phyloP scores from a whole-genome alignment of 2,329 filamentous ascomycete genomes.

The Pseudogymnoascus sp. region DNA sequence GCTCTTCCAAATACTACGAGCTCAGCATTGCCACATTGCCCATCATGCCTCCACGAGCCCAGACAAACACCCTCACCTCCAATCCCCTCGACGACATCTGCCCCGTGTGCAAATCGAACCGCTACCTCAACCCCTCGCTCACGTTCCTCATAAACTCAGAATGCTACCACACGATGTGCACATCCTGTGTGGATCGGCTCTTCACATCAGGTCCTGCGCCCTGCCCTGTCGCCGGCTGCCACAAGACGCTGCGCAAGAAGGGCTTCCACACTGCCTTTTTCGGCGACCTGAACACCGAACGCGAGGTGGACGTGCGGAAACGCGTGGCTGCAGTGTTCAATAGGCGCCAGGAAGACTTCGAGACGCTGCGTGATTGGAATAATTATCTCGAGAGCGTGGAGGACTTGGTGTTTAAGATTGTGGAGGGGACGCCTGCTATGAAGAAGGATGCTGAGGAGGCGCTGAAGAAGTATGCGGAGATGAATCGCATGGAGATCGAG shows the following conservation, averaged over 20 bases:
- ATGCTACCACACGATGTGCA: slow-evolving; percentile 99
- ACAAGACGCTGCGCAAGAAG: slow-evolving; percentile 74
- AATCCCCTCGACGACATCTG: slow-evolving; percentile 59
- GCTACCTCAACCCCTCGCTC: slow-evolving; percentile 91
- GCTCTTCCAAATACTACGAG: background rate
- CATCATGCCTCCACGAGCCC: background rate
- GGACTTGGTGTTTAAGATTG: slow-evolving; percentile 79
- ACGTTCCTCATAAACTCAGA: slow-evolving; percentile 94
- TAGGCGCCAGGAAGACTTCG: slow-evolving; percentile 83
- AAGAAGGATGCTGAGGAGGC: slow-evolving; percentile 38
- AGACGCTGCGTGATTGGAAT: slow-evolving; percentile 75
- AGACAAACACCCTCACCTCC: background rate
- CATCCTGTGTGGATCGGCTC: slow-evolving; percentile 87
- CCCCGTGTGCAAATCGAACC: slow-evolving; percentile 93
- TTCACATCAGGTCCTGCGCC: slow-evolving; percentile 87
- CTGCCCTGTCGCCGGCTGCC: slow-evolving; percentile 85
- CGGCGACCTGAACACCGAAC: slow-evolving; percentile 76
- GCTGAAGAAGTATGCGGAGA: slow-evolving; percentile 63
- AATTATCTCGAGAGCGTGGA: slow-evolving; percentile 93
- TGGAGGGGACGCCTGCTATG: slow-evolving; percentile 58
- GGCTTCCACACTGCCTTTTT: slow-evolving; percentile 87
- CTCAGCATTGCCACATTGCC: background rate
- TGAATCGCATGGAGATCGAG: slow-evolving; percentile 63
- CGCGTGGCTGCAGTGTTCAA: slow-evolving; percentile 79
- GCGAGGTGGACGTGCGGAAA: slow-evolving; percentile 85